Percentiles rank a stretch among this genome's conserved stretches.
These are phyloP conservation scores for Astraeus odoratus DNA, from an alignment of 768 basidiomycete species.

Conservation along the genomic window DNA sequence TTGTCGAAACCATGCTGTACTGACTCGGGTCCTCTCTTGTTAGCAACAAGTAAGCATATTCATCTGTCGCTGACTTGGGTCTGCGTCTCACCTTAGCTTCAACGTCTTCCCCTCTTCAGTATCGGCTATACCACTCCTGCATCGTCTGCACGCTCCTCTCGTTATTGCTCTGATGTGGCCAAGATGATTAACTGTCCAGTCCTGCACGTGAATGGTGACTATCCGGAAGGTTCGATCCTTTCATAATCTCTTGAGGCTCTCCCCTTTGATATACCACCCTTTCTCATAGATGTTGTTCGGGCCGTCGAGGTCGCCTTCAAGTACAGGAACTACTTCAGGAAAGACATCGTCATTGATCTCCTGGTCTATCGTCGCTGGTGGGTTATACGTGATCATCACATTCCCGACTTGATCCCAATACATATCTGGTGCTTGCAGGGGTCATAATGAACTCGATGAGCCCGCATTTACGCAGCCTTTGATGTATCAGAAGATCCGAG, in stretches of 20 bases:
- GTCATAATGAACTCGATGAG: conserved; percentile 86
- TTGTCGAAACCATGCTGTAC: too few relatives aligned
- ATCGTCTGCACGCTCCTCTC: conserved; percentile 71
- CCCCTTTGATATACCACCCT: too few relatives aligned
- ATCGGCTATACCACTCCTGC: conserved; percentile 93
- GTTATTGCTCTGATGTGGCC: conserved; percentile 83
- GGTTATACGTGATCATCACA: conserved; percentile 16
- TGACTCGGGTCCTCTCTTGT: too few relatives aligned
- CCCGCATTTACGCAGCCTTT: conserved; percentile 82
- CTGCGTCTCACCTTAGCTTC: conserved; percentile 1
- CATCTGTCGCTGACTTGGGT: background rate
- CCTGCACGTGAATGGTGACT: conserved; percentile 87
- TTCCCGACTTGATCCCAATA: background rate
- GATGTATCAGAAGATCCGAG: conserved; percentile 86
- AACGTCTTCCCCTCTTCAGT: conserved; percentile 30
- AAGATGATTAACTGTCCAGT: conserved; percentile 90
- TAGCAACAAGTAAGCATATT: conserved; percentile 50
- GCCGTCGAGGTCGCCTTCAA: conserved; percentile 86
- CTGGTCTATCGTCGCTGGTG: conserved; percentile 84
- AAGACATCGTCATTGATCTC: conserved; percentile 86
- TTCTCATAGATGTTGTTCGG: conserved; percentile 63
- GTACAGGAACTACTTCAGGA: conserved; percentile 82
- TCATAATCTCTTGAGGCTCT: background rate
- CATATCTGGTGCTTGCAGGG: conserved; percentile 34
- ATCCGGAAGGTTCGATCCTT: conserved; percentile 59